Evolutionary conservation across 2,329 filamentous ascomycete species (phyloP), one percentile per base, ranked within the genome.

Genomic region (Stromatinia cepivora): DNA sequence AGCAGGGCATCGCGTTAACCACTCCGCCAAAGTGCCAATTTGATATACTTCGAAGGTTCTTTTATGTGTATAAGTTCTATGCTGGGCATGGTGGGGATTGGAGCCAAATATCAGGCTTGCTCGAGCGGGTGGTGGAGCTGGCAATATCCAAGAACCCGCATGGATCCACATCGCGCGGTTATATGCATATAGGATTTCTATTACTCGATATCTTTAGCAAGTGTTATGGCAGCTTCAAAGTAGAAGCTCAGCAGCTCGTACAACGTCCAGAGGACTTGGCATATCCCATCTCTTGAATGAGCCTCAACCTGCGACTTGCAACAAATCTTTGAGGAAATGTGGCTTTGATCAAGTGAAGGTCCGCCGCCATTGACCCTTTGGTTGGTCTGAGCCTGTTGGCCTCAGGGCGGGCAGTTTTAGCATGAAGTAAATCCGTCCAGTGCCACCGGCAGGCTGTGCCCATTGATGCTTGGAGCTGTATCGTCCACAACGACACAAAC

Each of bases 1-100:
- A 66, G 64, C 64, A 66, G 64, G 64, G 50, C 64, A 58, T 66
- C 64, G 64, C 64, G 64, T 66, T 66, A 66, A 66, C 64, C 64
- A 66, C 64, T 66, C 61, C 61, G 61, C 61, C 61, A 64, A 64
- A 64, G 61, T 50, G 59, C 61, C 61, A 0, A 13, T 39, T 39
- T 7, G 3, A 39, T 63, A 39, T 50, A 0, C 11, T 2, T 0
- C 0, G 0, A 1, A 1, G 0, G 4, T 1, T 0, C 2, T 28
- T 7, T 25, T 13, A 9, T 39, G 6, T 22, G 0, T 52, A 63
- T 52, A 39, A 10, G 0, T 11, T 50, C 7, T 50, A 50, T 36
- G 6, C 1, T 15, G 1, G 2, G 3, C 4, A 25, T 9, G 4
- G 59, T 50, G 20, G 59, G 39, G 57, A 31, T 42, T 22, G 28